Evolutionary conservation across 1,284 basidiomycete genomes (phyloP), one percentile per base, ranked within the genome.

Genomic region (Xanthoconium separans): DNA sequence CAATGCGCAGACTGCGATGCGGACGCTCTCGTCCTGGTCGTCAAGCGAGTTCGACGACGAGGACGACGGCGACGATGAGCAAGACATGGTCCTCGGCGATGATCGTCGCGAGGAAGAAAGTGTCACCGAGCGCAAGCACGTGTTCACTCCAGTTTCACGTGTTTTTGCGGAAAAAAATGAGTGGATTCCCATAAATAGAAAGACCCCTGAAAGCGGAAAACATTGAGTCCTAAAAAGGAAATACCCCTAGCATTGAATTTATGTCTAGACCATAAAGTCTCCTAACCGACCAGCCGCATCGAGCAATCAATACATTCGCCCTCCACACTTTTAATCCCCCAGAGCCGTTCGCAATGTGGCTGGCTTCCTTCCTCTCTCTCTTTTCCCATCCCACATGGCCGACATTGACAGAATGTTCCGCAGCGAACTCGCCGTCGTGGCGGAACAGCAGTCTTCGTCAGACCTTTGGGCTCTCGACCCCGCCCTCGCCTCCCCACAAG

Each of bases 21-120:
- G 69, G 0, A 75, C 73, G 51, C 70, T 73, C 46, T 75, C 73
- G 54, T 75, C 74, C 34, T 68, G 64, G 43, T 60, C 66, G 31
- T 66, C 65, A 55, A 72, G 53, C 1, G 58, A 20, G 12, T 30
- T 53, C 6, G 66, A 56, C n/a, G 64, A 36, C 4, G 66, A 45
- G 4, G 58, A 37, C 4, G 36, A 18, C 16, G 36, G 15, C 9
- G 36, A 18, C n/a, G 56, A 54, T 9, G 53, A 16, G 10, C 39
- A 30, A 31, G 49, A 6, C 65, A 68, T 64, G 20, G 36, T 51
- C 36, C 16, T 37, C n/a, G 36, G 31, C 30, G 31, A 4, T 22
- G 30, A 48, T 5, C 43, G 42, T 45, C 34, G 48, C 33, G 24
- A 34, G 40, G 15, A 41, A 50, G 43, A 43, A 31, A 20, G 36